Evolutionary conservation across 108 stramenopile genomes (phyloP), one percentile per base, ranked within the genome.

Genomic region (Chaetoceros tenuissimus): DNA sequence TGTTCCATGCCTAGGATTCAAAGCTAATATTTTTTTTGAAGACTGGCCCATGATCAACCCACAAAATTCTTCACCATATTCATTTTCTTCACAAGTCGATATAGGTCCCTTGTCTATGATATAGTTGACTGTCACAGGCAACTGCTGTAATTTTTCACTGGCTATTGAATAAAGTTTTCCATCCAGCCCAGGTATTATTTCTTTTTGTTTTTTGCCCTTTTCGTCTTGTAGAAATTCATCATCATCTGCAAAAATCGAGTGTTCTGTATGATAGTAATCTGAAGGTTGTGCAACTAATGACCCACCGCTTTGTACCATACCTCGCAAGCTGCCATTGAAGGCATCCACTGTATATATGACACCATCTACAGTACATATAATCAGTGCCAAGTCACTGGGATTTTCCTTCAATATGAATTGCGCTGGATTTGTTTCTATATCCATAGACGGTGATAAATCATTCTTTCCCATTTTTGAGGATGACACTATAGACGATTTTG

Each of bases 181-280:
- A 69, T 91, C 85, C 63, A 87, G 55, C 18, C 81, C 81, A 10
- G 89, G 89, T 45, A 86, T 71, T 23, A 86, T 79, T 46, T 28
- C 47, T 7, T 30, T 25, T 20, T 21, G 17, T 21, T 60, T 34
- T 46, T 62, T 51, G 55, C 22, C 24, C 24, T 21, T 3, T 0
- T 61, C 71, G 28, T 25, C 59, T n/a, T 62, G 5, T 26, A 51
- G 46, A 28, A 31, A 19, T 1, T 31, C 3, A 51, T 46, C 23
- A 51, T 59, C 56, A 10, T 47, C 49, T 2, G 31, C 23, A 20
- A 31, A 31, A n/a, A n/a, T n/a, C n/a, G n/a, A n/a, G n/a, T n/a
- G n/a, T 16, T 49, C 18, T n/a, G 7, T n/a, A 49, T 49, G 7
- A 5, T n/a, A 24, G 7, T n/a, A 7, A 49, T n/a, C 18, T 16